These are phyloP conservation scores for Huntiella abstrusa DNA, from an alignment of 2,329 filamentous ascomycete genomes.

Conservation along the genomic window DNA sequence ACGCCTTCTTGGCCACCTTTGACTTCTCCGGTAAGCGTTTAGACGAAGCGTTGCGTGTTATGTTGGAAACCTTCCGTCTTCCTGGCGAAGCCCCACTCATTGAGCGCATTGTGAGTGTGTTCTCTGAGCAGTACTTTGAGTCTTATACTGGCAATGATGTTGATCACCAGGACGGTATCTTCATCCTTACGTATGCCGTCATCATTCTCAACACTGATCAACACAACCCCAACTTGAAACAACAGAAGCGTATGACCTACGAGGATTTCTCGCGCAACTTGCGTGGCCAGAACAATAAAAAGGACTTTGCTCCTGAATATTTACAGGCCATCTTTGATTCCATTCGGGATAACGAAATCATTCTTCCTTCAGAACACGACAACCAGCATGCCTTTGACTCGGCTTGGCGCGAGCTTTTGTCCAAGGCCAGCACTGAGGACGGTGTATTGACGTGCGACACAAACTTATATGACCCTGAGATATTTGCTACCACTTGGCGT, in stretches of 20 bases:
- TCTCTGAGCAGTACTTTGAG: constrained; percentile 70
- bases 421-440: constrained; percentile 63
- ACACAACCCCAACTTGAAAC: constrained; percentile 78
- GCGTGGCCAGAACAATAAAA: constrained; percentile 70
- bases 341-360: constrained; percentile 86
- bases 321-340: constrained; percentile 75
- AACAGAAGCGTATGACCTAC: constrained; percentile 63
- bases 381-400: constrained; percentile 94
- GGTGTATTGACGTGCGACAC: constrained; percentile 66
- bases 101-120: constrained; percentile 74
- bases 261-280: constrained; percentile 74
- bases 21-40: constrained; percentile 74
- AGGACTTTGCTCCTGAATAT: constrained; percentile 71
- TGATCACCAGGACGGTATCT: constrained; percentile 71
- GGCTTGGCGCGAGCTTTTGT: constrained; percentile 83
- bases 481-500: constrained; percentile 92
- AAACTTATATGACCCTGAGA: constrained; percentile 90
- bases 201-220: constrained; percentile 97
- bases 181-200: constrained; percentile 82
- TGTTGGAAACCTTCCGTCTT: constrained; percentile 84
- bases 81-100: constrained; percentile 88
- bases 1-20: constrained; percentile 70
- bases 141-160: constrained; percentile 49
- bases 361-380: constrained; percentile 90
- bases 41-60: constrained; percentile 69